Evolutionary conservation across 495 filamentous ascomycete genomes (phyloP), one percentile per base, ranked within the genome.

Genomic region (Cenococcum geophilum): DNA sequence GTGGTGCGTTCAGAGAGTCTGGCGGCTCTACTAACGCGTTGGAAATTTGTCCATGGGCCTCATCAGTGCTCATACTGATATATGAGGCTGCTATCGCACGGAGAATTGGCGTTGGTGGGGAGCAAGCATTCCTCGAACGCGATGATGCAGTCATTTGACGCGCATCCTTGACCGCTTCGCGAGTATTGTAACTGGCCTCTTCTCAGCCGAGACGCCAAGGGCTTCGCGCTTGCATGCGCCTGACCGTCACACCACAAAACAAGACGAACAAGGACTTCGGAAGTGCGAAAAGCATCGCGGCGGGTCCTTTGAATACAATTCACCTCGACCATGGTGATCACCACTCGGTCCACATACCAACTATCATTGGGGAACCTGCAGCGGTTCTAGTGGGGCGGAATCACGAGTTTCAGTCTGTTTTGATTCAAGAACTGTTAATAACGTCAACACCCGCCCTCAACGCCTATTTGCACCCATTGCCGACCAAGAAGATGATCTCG

Each of bases 191-290:
- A 32, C 6, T 32, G 27, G 27, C 27, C 27, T 32, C 6, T 32
- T 32, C 27, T 32, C 27, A 32, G 3, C 27, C 27, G 27, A 32
- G 27, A 6, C 27, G 27, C 27, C 27, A 32, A 32, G 27, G 27
- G 18, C 12, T 18, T 45, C 4, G 18, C 40, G 18, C 40, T 45
- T 18, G 32, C n/a, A 58, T 22, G 35, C 55, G 34, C 35, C 45
- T 55, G 45, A 47, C 49, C 6, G 45, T 25, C 45, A 59, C 47
- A 55, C 35, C 18, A 23, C 40, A 6, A 32, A 36, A 55, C 56
- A 53, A 14, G 40, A 60, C 9, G 21, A 60, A 18, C 55, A 61
- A 59, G 5, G 22, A 32, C 27, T 6, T 32, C 27, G 27, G 27
- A 32, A 6, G 27, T 32, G 27, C 27, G 27, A 32, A 32, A 32